phyloP scores from a whole-genome alignment of 2,329 filamentous ascomycete species.

The Claviceps monticola region DNA sequence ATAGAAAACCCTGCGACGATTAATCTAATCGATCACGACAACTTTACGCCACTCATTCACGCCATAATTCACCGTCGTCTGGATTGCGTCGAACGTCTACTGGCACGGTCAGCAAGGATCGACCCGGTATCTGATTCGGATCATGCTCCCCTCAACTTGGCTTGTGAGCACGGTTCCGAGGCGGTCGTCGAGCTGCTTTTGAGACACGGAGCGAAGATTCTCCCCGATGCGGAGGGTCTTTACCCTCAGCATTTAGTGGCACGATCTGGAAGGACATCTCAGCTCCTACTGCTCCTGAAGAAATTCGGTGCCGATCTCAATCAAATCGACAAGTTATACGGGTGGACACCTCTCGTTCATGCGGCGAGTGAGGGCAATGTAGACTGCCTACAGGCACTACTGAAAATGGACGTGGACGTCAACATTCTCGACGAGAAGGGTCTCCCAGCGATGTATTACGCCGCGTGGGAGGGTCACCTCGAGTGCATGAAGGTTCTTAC shows the following conservation, averaged over 20 bases:
- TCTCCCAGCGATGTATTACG: slow-evolving; percentile 93
- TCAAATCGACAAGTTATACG: slow-evolving; percentile 88
- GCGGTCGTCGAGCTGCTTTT: slow-evolving; percentile 76
- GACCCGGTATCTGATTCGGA: slow-evolving; percentile 77
- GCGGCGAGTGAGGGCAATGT: slow-evolving; percentile 94
- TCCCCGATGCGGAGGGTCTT: slow-evolving; percentile 91
- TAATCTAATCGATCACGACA: slow-evolving; percentile 85
- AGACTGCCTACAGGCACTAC: slow-evolving; percentile 66
- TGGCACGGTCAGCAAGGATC: slow-evolving; percentile 67
- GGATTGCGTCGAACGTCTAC: slow-evolving; percentile 63
- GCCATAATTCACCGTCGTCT: slow-evolving; percentile 81
- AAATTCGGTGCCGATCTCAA: slow-evolving; percentile 81
- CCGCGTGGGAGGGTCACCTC: slow-evolving; percentile 92
- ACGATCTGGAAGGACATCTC: slow-evolving; percentile 68
- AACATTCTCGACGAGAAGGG: slow-evolving; percentile 83
- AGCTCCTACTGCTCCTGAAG: slow-evolving; percentile 67
- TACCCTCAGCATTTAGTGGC: slow-evolving; percentile 97
- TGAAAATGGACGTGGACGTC: slow-evolving; percentile 66
- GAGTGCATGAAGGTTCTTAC: slow-evolving; percentile 85
- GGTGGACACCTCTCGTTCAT: slow-evolving; percentile 94
- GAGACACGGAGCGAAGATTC: slow-evolving; percentile 62
- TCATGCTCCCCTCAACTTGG: slow-evolving; percentile 86
- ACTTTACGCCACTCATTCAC: slow-evolving; percentile 91
- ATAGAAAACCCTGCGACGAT: slow-evolving; percentile 61
- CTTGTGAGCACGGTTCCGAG: slow-evolving; percentile 83